Base-by-base conservation (phyloP, 805 yeast species). In the Metschnikowia continentalis region DNA sequence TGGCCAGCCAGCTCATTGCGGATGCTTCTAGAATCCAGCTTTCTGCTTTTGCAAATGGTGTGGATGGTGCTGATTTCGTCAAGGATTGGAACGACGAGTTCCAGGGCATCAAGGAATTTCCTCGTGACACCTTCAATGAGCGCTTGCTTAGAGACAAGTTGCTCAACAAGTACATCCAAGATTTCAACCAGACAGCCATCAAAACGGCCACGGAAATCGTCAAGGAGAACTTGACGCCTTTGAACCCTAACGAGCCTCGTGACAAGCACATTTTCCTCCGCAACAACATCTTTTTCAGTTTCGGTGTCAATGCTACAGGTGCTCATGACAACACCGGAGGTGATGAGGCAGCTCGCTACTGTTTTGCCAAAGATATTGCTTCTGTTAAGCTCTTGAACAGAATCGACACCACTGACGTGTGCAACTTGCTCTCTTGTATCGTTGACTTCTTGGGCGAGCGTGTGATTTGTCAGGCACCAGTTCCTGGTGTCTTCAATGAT, bases 1-100 rank as follows among this genome's bases (percentile, higher is more conserved):
- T 55, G 17, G 50, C 47, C 35, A 57, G 58, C 41, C 56, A 57
- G 15, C 46, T 17, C 6, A 38, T 39, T 2, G 81, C 90, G 5
- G 95, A 88, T 61, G 61, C 78, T 45, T 79, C 83, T 22, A 75
- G 84, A 56, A 67, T 83, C 33, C 94, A 87, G 69, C 70, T 76
- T 47, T 79, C 68, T 54, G 72, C 73, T 46, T 69, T 83, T 41
- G 60, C 68, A 40, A 78, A 80, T 55, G 88, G 88, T 36, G 74
- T 77, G 22, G 86, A 82, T 56, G 86, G 84, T 39, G 77, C 79
- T 30, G 84, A 79, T 46, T 64, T 70, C 19, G 68, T 71, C 39
- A 84, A 84, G 61, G 96, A 92, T 61, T 91, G 95, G 88, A 90
- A 90, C 66, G 96, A 87, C 57, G 97, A 94, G 60, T 83, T 83